phyloP scores from a whole-genome alignment of 2,329 filamentous ascomycete genomes.

The Colletotrichum musicola region DNA sequence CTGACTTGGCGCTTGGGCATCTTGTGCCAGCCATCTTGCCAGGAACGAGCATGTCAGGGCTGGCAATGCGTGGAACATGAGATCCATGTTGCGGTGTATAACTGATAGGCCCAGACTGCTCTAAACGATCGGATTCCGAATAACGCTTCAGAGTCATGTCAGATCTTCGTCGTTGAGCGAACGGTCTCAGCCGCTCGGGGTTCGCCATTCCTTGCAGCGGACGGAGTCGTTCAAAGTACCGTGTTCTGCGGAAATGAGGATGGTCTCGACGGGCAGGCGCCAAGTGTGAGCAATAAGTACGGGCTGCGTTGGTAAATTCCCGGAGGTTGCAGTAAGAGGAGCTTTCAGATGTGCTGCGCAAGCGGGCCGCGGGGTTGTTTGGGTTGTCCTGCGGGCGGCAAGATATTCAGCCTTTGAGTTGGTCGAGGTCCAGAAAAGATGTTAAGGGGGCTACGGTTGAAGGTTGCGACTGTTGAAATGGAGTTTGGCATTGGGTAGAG shows the following conservation, averaged over 20 bases:
- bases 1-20: conserved; percentile 18
- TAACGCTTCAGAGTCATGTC: background rate
- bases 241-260: background rate
- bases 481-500: too few relatives aligned
- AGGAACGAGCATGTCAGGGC: conserved; percentile 13
- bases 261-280: too few relatives aligned
- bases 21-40: background rate
- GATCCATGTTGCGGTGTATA: background rate
- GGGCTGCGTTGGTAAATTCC: too few relatives aligned
- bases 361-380: too few relatives aligned
- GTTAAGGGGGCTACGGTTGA: too few relatives aligned
- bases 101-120: background rate
- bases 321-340: too few relatives aligned
- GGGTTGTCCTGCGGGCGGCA: too few relatives aligned
- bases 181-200: background rate
- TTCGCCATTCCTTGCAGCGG: background rate
- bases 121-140: background rate
- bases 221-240: background rate
- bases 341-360: too few relatives aligned
- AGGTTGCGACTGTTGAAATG: too few relatives aligned
- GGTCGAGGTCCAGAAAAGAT: too few relatives aligned
- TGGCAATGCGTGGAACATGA: conserved; percentile 24
- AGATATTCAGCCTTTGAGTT: too few relatives aligned
- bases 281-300: too few relatives aligned
- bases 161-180: conserved; percentile 3